Evolutionary conservation across 345 rosid genomes (phyloP).

Genomic region (Xanthoceras sorbifolium): DNA sequence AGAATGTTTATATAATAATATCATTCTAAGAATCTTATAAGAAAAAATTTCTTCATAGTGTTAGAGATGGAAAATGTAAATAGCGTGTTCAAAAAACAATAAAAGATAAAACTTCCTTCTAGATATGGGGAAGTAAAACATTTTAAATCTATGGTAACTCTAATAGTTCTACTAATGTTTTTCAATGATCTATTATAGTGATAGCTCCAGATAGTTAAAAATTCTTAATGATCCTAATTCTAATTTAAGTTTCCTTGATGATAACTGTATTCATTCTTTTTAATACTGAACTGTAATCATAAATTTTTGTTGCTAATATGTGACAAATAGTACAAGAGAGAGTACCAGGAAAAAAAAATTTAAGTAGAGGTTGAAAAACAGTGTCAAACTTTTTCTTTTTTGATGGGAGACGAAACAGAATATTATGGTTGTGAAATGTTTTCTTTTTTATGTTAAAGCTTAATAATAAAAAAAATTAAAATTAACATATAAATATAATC

Average conservation of each 20-base stretch:
- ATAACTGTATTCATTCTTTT: too few relatives aligned
- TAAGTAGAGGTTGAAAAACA: not conserved
- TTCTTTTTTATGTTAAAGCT: not conserved
- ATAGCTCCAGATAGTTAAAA: not conserved
- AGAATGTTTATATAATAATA: too few relatives aligned
- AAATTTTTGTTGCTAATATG: not conserved
- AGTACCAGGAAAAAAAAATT: not conserved
- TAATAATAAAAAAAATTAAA: too few relatives aligned
- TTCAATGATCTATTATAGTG: not conserved
- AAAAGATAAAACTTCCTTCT: not conserved
- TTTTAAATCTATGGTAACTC: not conserved
- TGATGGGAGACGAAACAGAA: not conserved
- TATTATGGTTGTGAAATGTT: not conserved
- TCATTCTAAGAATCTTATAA: too few relatives aligned
- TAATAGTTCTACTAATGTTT: not conserved
- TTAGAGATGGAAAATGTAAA: not conserved
- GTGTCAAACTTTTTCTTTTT: not conserved
- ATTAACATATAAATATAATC: too few relatives aligned
- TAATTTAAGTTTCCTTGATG: not conserved
- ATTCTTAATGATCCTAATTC: not conserved
- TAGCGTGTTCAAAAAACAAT: too few relatives aligned
- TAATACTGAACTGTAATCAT: too few relatives aligned
- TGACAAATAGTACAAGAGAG: not conserved
- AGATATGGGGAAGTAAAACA: not conserved
- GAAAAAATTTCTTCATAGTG: too few relatives aligned